Base-by-base conservation (phyloP, 768 basidiomycete species). In the Boletus rufocinnamomeus region DNA sequence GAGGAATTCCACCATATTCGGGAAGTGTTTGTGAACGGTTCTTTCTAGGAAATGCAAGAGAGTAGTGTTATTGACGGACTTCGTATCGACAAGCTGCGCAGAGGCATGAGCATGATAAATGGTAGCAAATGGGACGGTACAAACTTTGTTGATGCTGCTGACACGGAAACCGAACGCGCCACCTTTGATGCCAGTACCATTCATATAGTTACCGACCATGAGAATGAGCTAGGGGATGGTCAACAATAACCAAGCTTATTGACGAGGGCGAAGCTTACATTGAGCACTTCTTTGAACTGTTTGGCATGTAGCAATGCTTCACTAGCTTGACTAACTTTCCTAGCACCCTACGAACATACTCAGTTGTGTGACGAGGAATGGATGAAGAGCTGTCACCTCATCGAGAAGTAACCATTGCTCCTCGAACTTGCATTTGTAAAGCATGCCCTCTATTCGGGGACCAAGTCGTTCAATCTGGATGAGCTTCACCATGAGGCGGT, bases 121-220 rank as follows among this genome's bases (percentile, higher is more conserved):
- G 13, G 37, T 23, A 28, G 35, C 9, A 46, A 54, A 25, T 10
- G 7, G 49, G 21, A 23, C 61, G 16, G 45, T 5, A 45, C 76
- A 61, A 66, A 88, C 94, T 82, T 95, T 95, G 77, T 99, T 98
- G 74, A 99, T 95, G 73, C 95, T 96, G 76, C 93, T 94, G 52
- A 98, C 86, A 67, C 91, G 86, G 83, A 99, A 99, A 58, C 96
- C 96, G 66, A 92, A 96, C 1, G 97, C 97, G 34, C 95, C 95
- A 55, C 96, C 96, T 72, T 96, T 97, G 66, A 93, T 83, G 54
- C 95, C 94, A 53, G 93, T 89, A 7, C 95, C 93, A 70, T 99
- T 99, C 88, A 98, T 95, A 73, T 94, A 99, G 72, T 99, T 99
- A 44, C 96, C 96, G 64, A 99, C 85, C 65, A 95, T 81, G 16